These are phyloP conservation scores for Kuraishia ogatae DNA, from an alignment of 805 yeast species.

Conservation along the genomic window DNA sequence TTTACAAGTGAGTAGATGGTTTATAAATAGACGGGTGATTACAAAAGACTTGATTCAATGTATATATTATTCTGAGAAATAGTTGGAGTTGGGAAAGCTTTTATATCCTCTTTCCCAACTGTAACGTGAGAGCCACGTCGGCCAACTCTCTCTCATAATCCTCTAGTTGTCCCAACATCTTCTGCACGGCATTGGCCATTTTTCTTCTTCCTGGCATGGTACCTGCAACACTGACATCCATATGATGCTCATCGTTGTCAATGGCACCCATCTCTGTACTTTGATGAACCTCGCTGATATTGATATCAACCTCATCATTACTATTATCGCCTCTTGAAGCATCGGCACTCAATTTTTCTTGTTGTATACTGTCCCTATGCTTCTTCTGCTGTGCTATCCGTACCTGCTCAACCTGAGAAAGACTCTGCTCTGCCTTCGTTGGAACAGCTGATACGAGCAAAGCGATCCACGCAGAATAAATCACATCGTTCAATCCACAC, in stretches of 20 bases:
- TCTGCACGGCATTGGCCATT: not conserved
- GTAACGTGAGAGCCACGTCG: not conserved
- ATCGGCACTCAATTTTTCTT: not conserved
- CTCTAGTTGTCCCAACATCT: not conserved
- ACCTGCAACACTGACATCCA: not conserved
- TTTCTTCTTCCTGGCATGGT: not conserved
- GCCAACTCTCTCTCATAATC: not conserved
- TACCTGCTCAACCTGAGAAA: slow-evolving; percentile 10
- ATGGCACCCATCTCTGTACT: not conserved
- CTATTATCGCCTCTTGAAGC: not conserved
- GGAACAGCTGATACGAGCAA: slow-evolving; percentile 4
- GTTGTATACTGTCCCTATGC: not conserved
- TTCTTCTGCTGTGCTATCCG: slow-evolving; percentile 6
- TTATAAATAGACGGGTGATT: too few species aligned
- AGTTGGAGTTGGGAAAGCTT: too few species aligned
- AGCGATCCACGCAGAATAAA: slow-evolving; percentile 5
- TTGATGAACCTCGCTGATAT: not conserved
- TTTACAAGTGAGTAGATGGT: too few species aligned
- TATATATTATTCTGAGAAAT: too few species aligned
- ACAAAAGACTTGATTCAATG: too few species aligned
- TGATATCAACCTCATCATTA: not conserved
- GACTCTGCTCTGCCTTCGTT: slow-evolving; percentile 1
- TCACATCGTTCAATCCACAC: not conserved
- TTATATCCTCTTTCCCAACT: not conserved
- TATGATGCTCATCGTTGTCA: not conserved